Conservation (phyloP, 768 basidiomycete species). For the Strobilomyces confusus region DNA sequence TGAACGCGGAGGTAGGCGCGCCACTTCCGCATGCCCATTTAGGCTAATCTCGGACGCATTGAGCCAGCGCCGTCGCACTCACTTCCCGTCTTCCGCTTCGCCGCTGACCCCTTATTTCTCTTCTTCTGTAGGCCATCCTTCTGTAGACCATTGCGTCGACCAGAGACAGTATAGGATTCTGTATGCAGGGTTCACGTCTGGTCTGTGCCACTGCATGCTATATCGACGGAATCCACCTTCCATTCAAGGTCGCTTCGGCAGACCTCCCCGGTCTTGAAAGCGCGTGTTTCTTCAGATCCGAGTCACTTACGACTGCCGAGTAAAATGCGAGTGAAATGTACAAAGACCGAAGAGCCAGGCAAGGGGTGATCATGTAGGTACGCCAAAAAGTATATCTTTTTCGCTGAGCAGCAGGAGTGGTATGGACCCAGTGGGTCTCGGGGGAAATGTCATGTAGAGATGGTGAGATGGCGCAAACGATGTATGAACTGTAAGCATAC, state of each 20-base stretch:
- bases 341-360: not conserved
- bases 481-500: not conserved
- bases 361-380: not conserved
- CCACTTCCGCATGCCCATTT: not conserved
- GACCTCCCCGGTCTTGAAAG: slow-evolving; percentile 30
- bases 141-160: slow-evolving; percentile 49
- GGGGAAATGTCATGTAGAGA: not conserved
- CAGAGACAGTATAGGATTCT: slow-evolving; percentile 46
- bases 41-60: not conserved
- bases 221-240: slow-evolving; percentile 31
- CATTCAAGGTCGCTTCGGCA: slow-evolving; percentile 42
- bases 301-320: slow-evolving; percentile 4
- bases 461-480: not conserved
- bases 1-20: slow-evolving; percentile 44
- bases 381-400: not conserved
- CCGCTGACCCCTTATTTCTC: not conserved
- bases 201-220: slow-evolving; percentile 33
- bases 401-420: not conserved
- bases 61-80: not conserved
- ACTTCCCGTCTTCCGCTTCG: not conserved
- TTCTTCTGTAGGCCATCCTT: not conserved
- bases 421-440: slow-evolving; percentile 6
- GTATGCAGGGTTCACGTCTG: slow-evolving; percentile 58
- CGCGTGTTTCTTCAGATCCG: slow-evolving; percentile 28
- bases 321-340: slow-evolving; percentile 4